Percentiles rank a stretch among this genome's conserved stretches.
Evolutionary conservation across 331 rosid genomes (phyloP).

Genomic region (Malus hybrid): DNA sequence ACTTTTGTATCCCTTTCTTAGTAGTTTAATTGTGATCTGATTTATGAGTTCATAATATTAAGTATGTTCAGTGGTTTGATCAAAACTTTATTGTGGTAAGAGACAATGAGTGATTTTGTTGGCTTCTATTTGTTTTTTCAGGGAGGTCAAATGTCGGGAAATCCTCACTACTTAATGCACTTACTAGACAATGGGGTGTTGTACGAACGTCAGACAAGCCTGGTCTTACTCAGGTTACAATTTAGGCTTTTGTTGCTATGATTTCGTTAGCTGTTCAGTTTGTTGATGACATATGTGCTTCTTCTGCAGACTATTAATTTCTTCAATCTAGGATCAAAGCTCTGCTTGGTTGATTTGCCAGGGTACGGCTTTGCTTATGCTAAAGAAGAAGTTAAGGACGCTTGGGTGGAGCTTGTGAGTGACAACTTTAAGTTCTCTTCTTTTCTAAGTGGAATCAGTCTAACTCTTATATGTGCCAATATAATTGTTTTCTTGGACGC

Average conservation of each 20-base stretch:
- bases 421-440: constrained; percentile 5
- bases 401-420: constrained; percentile 98
- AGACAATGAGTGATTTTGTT: background rate
- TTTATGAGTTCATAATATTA: background rate
- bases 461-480: background rate
- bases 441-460: background rate
- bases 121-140: constrained; percentile 24
- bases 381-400: constrained; percentile 89
- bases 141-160: constrained; percentile 98
- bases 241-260: background rate
- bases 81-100: too few relatives aligned
- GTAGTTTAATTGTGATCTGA: background rate
- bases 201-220: constrained; percentile 57
- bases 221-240: constrained; percentile 81
- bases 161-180: constrained; percentile 88
- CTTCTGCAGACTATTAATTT: constrained; percentile 73
- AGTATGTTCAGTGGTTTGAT: background rate
- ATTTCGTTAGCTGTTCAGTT: background rate
- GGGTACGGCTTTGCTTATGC: constrained; percentile 98
- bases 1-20: background rate
- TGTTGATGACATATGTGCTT: constrained; percentile 10
- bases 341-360: constrained; percentile 82
- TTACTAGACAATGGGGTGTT: constrained; percentile 86
- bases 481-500: constrained; percentile 2
- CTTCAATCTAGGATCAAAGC: constrained; percentile 70